Base-by-base conservation (phyloP, 2,329 filamentous ascomycete species). In the Colletotrichum endophyticum region DNA sequence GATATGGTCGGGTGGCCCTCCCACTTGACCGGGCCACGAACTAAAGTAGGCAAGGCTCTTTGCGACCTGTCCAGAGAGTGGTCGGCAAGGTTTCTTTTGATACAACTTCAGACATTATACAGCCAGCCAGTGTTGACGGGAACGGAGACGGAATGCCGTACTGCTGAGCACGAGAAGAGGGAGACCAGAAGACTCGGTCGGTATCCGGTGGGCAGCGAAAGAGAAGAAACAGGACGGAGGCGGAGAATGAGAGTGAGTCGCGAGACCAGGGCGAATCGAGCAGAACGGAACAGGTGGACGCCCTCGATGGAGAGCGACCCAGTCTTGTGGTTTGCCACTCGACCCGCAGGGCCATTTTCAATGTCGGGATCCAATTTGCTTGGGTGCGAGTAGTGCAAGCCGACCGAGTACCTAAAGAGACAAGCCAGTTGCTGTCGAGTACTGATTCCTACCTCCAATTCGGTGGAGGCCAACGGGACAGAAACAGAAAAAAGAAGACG, bases 21-120 rank as follows among this genome's bases (percentile, higher is more conserved):
- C 44, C 73, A 73, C 57, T 76, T 69, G 73, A 16, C 70, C 73
- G 70, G 73, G 63, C 73, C 57, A 64, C 32, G 56, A 56, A 63
- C 44, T 67, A 73, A 61, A 59, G 32, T 69, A 59, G 44, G 63
- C 63, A 49, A 66, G 25, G 39, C 39, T 49, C 39, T 49, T n/a
- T 49, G 22, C 56, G 16, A 63, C 27, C 16, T 63, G 15, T 22
- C 25, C 25, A 27, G 56, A 30, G 15, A 61, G 28, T 61, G 56
- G 15, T 16, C 8, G 25, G 56, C 25, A 61, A 61, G 39, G 39
- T n/a, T 49, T n/a, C 39, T 49, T 44, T 19, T 11, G 39, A n/a
- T 49, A 49, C 19, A 49, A n/a, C 19, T n/a, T n/a, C 39, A n/a
- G 19, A 49, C 19, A 49, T 49, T 9, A 49, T n/a, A 49, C 39